Percentiles rank a stretch among this genome's conserved stretches.
Evolutionary conservation across 1,284 basidiomycete species (phyloP).

Genomic region (Pyrrhoderma noxium): DNA sequence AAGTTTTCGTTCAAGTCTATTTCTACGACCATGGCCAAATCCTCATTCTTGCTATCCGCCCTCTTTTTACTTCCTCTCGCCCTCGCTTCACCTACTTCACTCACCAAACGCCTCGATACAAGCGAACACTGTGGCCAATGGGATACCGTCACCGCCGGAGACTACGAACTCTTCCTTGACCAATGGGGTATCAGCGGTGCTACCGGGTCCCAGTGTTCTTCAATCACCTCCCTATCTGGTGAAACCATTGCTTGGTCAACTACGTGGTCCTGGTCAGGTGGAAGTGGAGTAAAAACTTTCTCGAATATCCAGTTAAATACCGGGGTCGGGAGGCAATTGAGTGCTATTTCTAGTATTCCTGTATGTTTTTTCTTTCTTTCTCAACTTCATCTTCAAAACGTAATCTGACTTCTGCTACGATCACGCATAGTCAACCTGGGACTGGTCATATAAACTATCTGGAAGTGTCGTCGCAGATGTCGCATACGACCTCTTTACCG

Average conservation of each 20-base stretch:
- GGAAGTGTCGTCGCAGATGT: slow-evolving; percentile 41
- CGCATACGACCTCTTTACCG: slow-evolving; percentile 59
- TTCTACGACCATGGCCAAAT: background rate
- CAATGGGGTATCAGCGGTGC: slow-evolving; percentile 45
- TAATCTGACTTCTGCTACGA: slow-evolving; percentile 5
- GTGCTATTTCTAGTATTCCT: slow-evolving; percentile 45
- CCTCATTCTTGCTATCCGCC: background rate
- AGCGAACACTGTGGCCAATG: slow-evolving; percentile 41
- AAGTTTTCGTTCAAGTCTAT: no score
- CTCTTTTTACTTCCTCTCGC: slow-evolving; percentile 1
- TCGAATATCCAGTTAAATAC: slow-evolving; percentile 47
- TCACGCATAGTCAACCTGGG: slow-evolving; percentile 36
- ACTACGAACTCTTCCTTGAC: slow-evolving; percentile 43
- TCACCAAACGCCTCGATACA: slow-evolving; percentile 24
- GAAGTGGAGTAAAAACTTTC: slow-evolving; percentile 51
- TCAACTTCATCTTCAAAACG: background rate
- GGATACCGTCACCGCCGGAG: slow-evolving; percentile 37
- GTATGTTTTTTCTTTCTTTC: slow-evolving; percentile 33
- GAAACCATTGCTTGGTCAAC: slow-evolving; percentile 45
- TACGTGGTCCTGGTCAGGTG: slow-evolving; percentile 49
- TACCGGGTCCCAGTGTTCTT: slow-evolving; percentile 49
- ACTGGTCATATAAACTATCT: slow-evolving; percentile 33
- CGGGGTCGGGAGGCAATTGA: slow-evolving; percentile 47
- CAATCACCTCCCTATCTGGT: slow-evolving; percentile 38
- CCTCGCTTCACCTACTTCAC: slow-evolving; percentile 3